A percentile compares a stretch with the other conserved stretches of the same genome.
phyloP scores from a whole-genome alignment of 306 rosid species.

The Crotalaria pallida region DNA sequence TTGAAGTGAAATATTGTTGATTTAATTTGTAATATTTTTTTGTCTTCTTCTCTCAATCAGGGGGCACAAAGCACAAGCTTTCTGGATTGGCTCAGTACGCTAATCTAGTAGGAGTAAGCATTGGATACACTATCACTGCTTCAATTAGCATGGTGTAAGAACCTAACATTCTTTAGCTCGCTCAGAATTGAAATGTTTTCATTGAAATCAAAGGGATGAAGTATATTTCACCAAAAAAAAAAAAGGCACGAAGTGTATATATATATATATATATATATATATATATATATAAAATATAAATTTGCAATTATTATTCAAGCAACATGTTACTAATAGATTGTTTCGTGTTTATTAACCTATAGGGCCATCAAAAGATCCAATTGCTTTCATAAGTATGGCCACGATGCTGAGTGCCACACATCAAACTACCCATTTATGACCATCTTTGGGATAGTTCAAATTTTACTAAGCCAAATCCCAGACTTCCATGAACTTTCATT shows the following conservation, averaged over 20 bases:
- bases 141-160: conserved; percentile 49
- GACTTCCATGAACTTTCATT: conserved; percentile 34
- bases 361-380: conserved; percentile 38
- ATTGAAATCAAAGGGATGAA: neutral
- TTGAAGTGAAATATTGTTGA: too few relatives aligned
- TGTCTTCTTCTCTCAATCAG: neutral
- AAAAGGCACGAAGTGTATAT: too few relatives aligned
- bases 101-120: conserved; percentile 22
- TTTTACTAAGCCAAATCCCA: conserved; percentile 38
- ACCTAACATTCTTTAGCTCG: neutral
- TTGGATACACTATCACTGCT: conserved; percentile 37
- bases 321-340: neutral
- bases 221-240: too few relatives aligned
- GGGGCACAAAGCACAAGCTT: conserved; percentile 17
- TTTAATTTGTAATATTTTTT: neutral
- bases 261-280: too few relatives aligned
- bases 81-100: conserved; percentile 33
- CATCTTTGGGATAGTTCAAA: conserved; percentile 22
- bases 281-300: too few relatives aligned
- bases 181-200: neutral
- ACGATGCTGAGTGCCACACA: conserved; percentile 3
- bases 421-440: conserved; percentile 15
- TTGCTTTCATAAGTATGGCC: conserved; percentile 37
- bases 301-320: neutral
- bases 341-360: neutral